phyloP scores from a whole-genome alignment of 2,329 filamentous ascomycete species.

The Macrophomina phaseolina region DNA sequence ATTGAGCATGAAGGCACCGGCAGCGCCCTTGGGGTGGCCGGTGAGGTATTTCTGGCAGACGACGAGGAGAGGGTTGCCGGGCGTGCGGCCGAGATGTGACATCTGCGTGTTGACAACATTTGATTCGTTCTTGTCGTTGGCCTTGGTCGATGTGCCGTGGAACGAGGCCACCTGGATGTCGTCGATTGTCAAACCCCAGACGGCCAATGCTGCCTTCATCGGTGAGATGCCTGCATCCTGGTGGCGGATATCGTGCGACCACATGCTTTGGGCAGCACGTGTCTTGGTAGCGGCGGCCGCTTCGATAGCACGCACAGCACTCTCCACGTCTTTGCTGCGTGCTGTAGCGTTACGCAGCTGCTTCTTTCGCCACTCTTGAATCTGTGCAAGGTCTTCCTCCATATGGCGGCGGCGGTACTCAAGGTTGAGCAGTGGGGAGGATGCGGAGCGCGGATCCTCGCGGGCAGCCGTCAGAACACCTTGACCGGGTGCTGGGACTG shows the following conservation, averaged over 20 bases:
- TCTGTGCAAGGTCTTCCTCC: conserved; percentile 30
- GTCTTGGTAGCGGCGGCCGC: not conserved
- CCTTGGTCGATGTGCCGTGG: conserved; percentile 49
- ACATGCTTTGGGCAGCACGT: not conserved
- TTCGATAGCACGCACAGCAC: not conserved
- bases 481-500: conserved; percentile 47
- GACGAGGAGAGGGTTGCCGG: conserved; percentile 41
- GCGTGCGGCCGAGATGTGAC: conserved; percentile 41
- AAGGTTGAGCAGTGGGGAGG: conserved; percentile 37
- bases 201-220: conserved; percentile 43
- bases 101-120: conserved; percentile 46
- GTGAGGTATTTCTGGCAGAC: conserved; percentile 48
- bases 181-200: conserved; percentile 46
- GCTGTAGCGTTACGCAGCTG: too few species aligned
- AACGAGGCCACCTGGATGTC: conserved; percentile 47
- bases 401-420: conserved; percentile 36
- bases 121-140: conserved; percentile 50
- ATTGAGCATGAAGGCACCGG: conserved; percentile 48
- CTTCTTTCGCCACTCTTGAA: conserved; percentile 22
- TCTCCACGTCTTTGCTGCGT: too few species aligned
- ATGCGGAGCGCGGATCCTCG: conserved; percentile 29
- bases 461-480: conserved; percentile 43
- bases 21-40: conserved; percentile 45
- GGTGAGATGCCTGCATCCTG: conserved; percentile 39
- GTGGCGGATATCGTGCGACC: not conserved